Evolutionary conservation across 441 rosid genomes (phyloP), one percentile per base, ranked within the genome.

Genomic region (Theobroma grandiflorum): DNA sequence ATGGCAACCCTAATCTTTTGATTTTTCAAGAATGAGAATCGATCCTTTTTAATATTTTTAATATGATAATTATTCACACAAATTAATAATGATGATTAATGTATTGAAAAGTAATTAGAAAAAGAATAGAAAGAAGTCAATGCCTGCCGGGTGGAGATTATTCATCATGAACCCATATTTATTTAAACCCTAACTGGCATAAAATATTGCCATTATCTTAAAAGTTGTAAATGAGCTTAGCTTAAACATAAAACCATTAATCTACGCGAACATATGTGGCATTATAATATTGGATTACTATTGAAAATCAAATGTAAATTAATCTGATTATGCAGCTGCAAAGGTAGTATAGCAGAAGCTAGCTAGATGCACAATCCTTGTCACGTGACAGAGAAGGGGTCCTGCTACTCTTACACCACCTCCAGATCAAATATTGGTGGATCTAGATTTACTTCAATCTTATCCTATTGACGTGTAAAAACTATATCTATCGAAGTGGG

Each of bases 401-500:
- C 83, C 75, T 12, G 58, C 50, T 38, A 53, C 66, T 7, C 50
- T 57, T n/a, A 7, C 61, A 26, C 64, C 37, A 26, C 4, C 43
- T 37, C 14, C 2, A 3, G 61, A 71, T 42, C 42, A 31, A n/a
- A 45, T 33, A 59, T 76, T 42, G 87, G 66, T 80, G 3, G 84
- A 62, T 80, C 70, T 63, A 26, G 45, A 35, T 4, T 64, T 8
- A 3, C 33, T 45, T 50, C 74, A 43, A 49, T 47, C 86, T 74
- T 77, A 81, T 81, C 87, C 33, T 6, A 20, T 50, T 71, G 85
- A 81, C 82, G 82, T 84, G 86, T 82, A 72, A 83, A 63, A 11
- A 40, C 18, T 26, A 20, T 8, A 20, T 2, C 11, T n/a, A n/a
- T 40, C 16, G 5, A 18, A 0, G 69, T 67, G 69, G 83, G 83